Percentiles rank a stretch among this genome's conserved stretches.
Evolutionary conservation across 306 rosid species (phyloP).

Genomic region (Cucurbita argyrosperma): DNA sequence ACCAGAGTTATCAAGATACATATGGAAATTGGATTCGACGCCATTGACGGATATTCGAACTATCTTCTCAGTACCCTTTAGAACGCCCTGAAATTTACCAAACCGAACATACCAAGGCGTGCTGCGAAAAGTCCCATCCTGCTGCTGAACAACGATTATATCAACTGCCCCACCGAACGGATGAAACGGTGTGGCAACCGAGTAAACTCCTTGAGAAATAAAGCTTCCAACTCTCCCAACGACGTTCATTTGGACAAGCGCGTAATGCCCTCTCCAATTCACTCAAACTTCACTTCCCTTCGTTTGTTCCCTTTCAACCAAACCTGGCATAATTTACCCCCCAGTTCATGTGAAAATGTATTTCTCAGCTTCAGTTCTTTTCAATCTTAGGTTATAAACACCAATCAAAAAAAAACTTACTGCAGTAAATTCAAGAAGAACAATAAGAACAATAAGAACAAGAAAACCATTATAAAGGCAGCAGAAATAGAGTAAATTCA

Average conservation of each 20-base stretch:
- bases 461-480: conserved; percentile 2
- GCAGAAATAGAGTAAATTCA: not conserved
- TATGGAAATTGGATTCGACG: conserved; percentile 64
- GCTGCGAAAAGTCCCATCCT: conserved; percentile 79
- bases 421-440: not conserved
- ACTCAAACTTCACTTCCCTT: conserved; percentile 15
- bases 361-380: conserved; percentile 5
- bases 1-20: conserved; percentile 88
- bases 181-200: conserved; percentile 93
- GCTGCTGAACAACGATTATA: conserved; percentile 90
- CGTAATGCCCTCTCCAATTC: conserved; percentile 16
- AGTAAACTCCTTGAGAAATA: conserved; percentile 76
- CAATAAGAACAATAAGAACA: not conserved
- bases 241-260: conserved; percentile 53
- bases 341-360: conserved; percentile 5
- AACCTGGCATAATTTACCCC: conserved; percentile 11
- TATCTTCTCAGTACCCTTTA: conserved; percentile 74
- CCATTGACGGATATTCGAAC: conserved; percentile 70
- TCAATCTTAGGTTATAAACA: conserved; percentile 11
- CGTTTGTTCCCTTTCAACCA: conserved; percentile 14
- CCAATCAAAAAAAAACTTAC: conserved; percentile 8
- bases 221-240: conserved; percentile 84
- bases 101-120: conserved; percentile 94
- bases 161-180: conserved; percentile 98
- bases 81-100: conserved; percentile 96